phyloP scores from a whole-genome alignment of 1,139 yeast species.

The Taphrina communis region DNA sequence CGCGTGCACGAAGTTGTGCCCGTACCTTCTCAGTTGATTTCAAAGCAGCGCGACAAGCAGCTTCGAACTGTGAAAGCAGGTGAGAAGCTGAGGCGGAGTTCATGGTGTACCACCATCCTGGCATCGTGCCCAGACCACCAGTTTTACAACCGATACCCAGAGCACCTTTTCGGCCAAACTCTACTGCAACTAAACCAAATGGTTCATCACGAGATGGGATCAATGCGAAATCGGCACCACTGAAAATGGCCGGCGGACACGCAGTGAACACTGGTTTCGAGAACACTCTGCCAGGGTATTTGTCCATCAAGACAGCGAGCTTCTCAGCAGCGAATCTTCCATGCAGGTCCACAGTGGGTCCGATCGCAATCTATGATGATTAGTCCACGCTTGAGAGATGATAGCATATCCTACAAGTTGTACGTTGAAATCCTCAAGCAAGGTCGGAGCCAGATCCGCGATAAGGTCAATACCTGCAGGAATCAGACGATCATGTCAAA shows the following conservation, averaged over 20 bases:
- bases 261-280: conserved; percentile 42
- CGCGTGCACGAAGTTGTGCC: conserved; percentile 36
- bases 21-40: conserved; percentile 31
- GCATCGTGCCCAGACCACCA: conserved; percentile 42
- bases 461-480: conserved; percentile 37
- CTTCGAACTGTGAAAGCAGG: conserved; percentile 37
- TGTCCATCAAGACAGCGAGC: conserved; percentile 36
- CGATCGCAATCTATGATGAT: conserved; percentile 26
- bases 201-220: conserved; percentile 43
- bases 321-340: conserved; percentile 42
- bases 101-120: conserved; percentile 43
- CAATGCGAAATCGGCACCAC: conserved; percentile 42
- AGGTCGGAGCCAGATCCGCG: conserved; percentile 41
- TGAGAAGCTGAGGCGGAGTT: conserved; percentile 40
- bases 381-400: not conserved
- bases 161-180: conserved; percentile 43
- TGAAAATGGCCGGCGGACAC: conserved; percentile 40
- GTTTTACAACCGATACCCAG: conserved; percentile 42
- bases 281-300: conserved; percentile 40
- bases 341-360: conserved; percentile 41
- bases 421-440: conserved; percentile 38
- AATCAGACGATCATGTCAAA: not conserved
- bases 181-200: conserved; percentile 42
- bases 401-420: conserved; percentile 21
- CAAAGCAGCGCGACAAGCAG: conserved; percentile 40